Base-by-base conservation (phyloP, 139 green algal genomes). In the Haematococcus lacustris region DNA sequence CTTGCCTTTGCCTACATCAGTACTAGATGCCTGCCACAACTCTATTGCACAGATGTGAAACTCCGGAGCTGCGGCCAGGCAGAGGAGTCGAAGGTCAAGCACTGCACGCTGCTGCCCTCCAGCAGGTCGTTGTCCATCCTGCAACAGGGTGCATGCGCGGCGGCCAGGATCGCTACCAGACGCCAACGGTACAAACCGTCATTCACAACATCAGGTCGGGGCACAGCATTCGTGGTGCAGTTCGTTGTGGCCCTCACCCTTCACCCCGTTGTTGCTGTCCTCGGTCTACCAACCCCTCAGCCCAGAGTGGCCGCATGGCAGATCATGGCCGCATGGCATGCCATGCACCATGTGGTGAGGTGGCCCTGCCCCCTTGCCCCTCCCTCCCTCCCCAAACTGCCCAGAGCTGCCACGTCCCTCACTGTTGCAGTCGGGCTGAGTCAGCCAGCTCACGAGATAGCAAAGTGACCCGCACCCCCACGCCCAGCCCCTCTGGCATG, bases 121-220 rank as follows among this genome's bases (percentile, higher is more conserved):
- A 83, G 33, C 53, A 96, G 78, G 59, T 96, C 91, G 9, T 85
- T 85, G 74, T 94, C 88, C 32, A 96, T 53, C 69, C 1, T 71
- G 35, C 35, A n/a, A n/a, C n/a, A n/a, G n/a, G 3, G 17, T 28
- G 67, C 67, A 71, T 34, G 53, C 53, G 21, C 53, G 21, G 13
- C 47, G 13, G 13, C 47, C 13, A 57, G 21, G 21, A 13, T 13
- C 47, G 47, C 47, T 28, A 57, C 47, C 47, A 57, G 47, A 21
- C 13, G 21, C 47, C 21, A 57, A 57, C 13, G 13, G 21, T 28
- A 21, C 47, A 13, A 57, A 57, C 13, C 53, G 26, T 64, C 23
- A 21, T 35, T 64, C 53, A 64, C 53, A 64, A n/a, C n/a, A n/a
- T n/a, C n/a, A n/a, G n/a, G n/a, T n/a, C n/a, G n/a, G 4, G 13